These are phyloP conservation scores for Vickermania ingenoplastis DNA, from an alignment of 208 protist genomes.

Conservation along the genomic window DNA sequence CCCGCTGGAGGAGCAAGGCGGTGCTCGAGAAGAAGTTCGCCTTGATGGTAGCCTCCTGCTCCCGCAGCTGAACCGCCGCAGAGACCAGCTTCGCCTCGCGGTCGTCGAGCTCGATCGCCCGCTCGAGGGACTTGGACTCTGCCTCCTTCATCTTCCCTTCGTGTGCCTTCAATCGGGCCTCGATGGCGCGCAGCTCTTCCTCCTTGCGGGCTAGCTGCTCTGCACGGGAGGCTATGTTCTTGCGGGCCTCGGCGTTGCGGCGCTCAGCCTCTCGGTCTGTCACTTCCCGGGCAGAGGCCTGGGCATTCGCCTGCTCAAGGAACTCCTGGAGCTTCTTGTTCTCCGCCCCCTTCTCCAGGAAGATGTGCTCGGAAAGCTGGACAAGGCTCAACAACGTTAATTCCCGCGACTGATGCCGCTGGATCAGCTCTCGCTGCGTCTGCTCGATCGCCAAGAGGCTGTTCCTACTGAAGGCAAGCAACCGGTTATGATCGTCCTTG, in stretches of 20 bases:
- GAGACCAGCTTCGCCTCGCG: slow-evolving; percentile 25
- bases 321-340: slow-evolving; percentile 12
- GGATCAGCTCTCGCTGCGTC: slow-evolving; percentile 25
- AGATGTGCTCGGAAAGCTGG: slow-evolving; percentile 20
- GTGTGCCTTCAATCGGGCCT: slow-evolving; percentile 18
- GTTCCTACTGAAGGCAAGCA: not conserved
- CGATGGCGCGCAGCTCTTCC: slow-evolving; percentile 18
- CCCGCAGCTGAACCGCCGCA: slow-evolving; percentile 20
- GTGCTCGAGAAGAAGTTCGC: slow-evolving; percentile 10
- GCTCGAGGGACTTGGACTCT: slow-evolving; percentile 37
- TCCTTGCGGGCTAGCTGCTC: slow-evolving; percentile 16
- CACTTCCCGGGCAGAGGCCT: not conserved
- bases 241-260: not conserved
- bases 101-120: slow-evolving; percentile 27
- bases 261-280: not conserved
- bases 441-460: slow-evolving; percentile 19
- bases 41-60: slow-evolving; percentile 3
- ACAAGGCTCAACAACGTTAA: slow-evolving; percentile 16
- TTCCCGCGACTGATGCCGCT: slow-evolving; percentile 25
- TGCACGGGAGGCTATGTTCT: slow-evolving; percentile 1
- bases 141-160: slow-evolving; percentile 46
- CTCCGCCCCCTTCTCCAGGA: slow-evolving; percentile 13
- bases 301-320: slow-evolving; percentile 9
- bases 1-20: slow-evolving; percentile 21
- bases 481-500: not conserved